A percentile compares a stretch with the other conserved stretches of the same genome.
Evolutionary conservation across 306 rosid species (phyloP).

Genomic region (Casuarina cunninghamiana): DNA sequence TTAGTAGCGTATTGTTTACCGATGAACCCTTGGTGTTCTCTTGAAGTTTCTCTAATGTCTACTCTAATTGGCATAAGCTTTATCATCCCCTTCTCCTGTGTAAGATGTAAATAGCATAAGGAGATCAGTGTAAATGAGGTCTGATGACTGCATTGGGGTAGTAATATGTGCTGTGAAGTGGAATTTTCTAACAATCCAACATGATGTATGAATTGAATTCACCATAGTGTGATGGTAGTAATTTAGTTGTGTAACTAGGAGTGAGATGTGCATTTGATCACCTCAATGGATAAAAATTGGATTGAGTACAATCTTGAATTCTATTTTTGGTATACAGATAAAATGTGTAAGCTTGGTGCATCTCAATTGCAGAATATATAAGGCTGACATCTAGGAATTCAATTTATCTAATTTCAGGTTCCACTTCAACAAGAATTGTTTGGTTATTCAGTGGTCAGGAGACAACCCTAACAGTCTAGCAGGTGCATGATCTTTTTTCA

Average conservation of each 20-base stretch:
- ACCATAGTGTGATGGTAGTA: background rate
- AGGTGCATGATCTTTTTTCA: constrained; percentile 51
- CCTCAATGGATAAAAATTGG: background rate
- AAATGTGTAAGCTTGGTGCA: background rate
- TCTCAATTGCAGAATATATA: background rate
- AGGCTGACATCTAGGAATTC: background rate
- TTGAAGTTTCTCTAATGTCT: background rate
- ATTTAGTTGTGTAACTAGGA: constrained; percentile 10
- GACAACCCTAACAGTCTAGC: constrained; percentile 98
- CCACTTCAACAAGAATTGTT: constrained; percentile 68
- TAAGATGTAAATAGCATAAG: background rate
- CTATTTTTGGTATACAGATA: background rate
- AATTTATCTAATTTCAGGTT: constrained; percentile 43
- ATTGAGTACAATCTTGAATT: background rate
- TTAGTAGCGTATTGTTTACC: constrained; percentile 19
- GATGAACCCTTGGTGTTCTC: background rate
- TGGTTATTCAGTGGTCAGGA: constrained; percentile 92
- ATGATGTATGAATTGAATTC: constrained; percentile 10
- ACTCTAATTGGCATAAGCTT: background rate
- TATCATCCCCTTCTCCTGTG: background rate
- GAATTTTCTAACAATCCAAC: background rate
- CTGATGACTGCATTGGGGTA: background rate
- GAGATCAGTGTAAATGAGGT: background rate
- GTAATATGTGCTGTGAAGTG: background rate
- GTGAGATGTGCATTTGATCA: constrained; percentile 12